phyloP scores from a whole-genome alignment of 2,329 filamentous ascomycete species.

The Claviceps quebecensis region DNA sequence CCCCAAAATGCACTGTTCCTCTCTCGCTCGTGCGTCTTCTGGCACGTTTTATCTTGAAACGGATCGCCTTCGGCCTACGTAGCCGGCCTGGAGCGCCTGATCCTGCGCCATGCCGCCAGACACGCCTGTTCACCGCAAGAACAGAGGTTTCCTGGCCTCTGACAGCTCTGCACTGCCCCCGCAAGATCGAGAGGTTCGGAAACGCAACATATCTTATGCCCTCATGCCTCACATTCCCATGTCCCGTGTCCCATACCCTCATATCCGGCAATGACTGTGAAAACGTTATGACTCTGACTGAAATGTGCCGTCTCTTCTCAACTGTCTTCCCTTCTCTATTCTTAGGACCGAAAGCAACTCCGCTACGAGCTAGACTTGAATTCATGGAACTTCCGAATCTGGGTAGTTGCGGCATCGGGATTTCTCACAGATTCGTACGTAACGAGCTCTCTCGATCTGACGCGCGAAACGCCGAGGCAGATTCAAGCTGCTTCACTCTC shows the following conservation, averaged over 20 bases:
- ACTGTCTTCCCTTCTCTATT: not conserved
- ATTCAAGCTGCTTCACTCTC: not conserved
- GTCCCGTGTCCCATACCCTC: not conserved
- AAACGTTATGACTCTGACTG: slow-evolving; percentile 2
- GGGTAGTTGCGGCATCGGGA: slow-evolving; percentile 40
- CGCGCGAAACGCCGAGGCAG: not conserved
- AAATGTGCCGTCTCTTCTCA: not conserved
- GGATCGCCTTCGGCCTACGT: not conserved
- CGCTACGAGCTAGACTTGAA: slow-evolving; percentile 40
- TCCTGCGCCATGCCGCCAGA: slow-evolving; percentile 16
- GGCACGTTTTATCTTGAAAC: not conserved
- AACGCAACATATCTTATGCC: not conserved
- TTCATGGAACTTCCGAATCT: slow-evolving; percentile 39
- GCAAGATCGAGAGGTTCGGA: slow-evolving; percentile 32
- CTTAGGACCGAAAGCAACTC: slow-evolving; percentile 35
- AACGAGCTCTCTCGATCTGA: not conserved
- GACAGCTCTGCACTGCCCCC: slow-evolving; percentile 37
- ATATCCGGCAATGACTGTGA: not conserved
- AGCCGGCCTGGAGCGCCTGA: too few relatives aligned
- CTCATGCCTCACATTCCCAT: too few relatives aligned
- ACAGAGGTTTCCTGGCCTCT: slow-evolving; percentile 35
- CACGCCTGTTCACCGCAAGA: slow-evolving; percentile 19
- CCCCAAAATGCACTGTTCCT: not conserved
- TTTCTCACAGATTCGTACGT: slow-evolving; percentile 39
- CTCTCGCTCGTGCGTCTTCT: not conserved